These are phyloP conservation scores for Chloranthus sessilifolius DNA, from an alignment of 164 flowering plant genomes.

Conservation along the genomic window DNA sequence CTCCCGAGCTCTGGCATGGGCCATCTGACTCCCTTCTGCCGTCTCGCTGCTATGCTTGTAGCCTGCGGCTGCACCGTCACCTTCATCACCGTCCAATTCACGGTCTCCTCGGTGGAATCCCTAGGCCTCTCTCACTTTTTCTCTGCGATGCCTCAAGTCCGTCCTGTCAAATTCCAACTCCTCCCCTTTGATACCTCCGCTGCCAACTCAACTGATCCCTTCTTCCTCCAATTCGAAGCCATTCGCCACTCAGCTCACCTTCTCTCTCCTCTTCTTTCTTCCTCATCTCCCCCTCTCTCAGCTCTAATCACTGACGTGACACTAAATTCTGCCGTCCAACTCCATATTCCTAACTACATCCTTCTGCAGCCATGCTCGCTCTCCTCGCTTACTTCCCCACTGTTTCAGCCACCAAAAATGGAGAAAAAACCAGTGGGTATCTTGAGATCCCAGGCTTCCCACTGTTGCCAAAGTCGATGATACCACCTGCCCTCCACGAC, in stretches of 20 bases:
- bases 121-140: slow-evolving; percentile 19
- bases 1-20: slow-evolving; percentile 42
- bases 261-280: slow-evolving; percentile 24
- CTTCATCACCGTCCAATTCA: slow-evolving; percentile 13
- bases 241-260: slow-evolving; percentile 31
- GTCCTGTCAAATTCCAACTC: slow-evolving; percentile 12
- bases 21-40: slow-evolving; percentile 24
- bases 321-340: slow-evolving; percentile 12
- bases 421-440: not conserved
- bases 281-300: slow-evolving; percentile 24
- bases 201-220: slow-evolving; percentile 27
- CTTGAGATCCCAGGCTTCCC: slow-evolving; percentile 24
- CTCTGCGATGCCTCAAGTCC: slow-evolving; percentile 14
- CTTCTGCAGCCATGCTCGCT: slow-evolving; percentile 37
- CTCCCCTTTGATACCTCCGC: slow-evolving; percentile 16
- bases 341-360: slow-evolving; percentile 27
- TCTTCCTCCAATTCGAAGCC: slow-evolving; percentile 33
- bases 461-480: slow-evolving; percentile 26
- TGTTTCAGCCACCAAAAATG: not conserved
- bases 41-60: slow-evolving; percentile 17
- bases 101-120: slow-evolving; percentile 18
- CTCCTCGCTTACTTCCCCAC: slow-evolving; percentile 18
- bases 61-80: slow-evolving; percentile 12
- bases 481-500: slow-evolving; percentile 25
- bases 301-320: slow-evolving; percentile 20